Base-by-base conservation (phyloP, 2,329 filamentous ascomycete species). In the Nigrospora osmanthi region DNA sequence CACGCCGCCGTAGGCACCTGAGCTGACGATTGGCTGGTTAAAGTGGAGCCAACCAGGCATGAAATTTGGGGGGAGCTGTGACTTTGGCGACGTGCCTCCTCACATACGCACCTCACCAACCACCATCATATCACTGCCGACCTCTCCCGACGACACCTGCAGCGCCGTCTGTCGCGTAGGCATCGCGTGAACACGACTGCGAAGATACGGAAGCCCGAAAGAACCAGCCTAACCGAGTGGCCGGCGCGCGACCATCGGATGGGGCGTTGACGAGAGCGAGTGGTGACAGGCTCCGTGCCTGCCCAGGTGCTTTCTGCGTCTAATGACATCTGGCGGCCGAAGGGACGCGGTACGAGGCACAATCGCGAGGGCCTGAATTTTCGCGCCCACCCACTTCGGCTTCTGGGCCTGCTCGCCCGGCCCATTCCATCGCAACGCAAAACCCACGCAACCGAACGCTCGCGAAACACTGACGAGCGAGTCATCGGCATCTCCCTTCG, bases 251-350 rank as follows among this genome's bases (percentile, higher is more conserved):
- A 58, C 59, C 59, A 58, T 66, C 69, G 69, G 62, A 75, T 75
- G 71, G 66, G 69, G 40, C 66, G 64, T 63, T 60, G 59, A 60
- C 60, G 60, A 63, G 59, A 62, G 58, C 55, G 61, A 63, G 33
- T 42, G 40, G 64, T 67, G 64, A 68, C 68, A 67, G 72, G 74
- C 73, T 68, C 44, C 49, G 46, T 65, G 62, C 60, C 64, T 67
- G 73, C 68, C 69, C 70, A 63, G 63, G 50, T 53, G 45, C 48
- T 42, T 38, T n/a, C 39, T 17, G 45, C 35, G 16, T 35, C 31
- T 45, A 23, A 42, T 36, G 31, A 39, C 38, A 23, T 40, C 39
- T 42, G 37, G 39, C 39, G 39, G 31, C 39, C 23, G 23, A 28
- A 7, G 23, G 23, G 23, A 28, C 23, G 6, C 23, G 23, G 23